Evolutionary conservation across 306 rosid species (phyloP), one percentile per base, ranked within the genome.

Genomic region (Pterocarpus santalinus): DNA sequence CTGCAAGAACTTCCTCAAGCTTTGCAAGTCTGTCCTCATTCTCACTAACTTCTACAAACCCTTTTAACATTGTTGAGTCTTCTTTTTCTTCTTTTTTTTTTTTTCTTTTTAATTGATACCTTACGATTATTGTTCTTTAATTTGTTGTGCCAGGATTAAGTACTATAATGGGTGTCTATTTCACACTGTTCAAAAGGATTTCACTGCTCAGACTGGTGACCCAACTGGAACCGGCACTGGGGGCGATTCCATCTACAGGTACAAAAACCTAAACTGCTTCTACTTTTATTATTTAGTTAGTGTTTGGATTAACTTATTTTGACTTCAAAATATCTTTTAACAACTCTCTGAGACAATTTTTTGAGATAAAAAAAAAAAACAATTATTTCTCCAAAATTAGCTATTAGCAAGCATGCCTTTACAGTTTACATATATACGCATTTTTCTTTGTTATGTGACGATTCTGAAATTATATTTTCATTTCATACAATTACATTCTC

Each of bases 161-260:
- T 93, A 90, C 79, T 95, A 93, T 51, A 91, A 93, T 74, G 99
- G 98, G 10, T 91, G 94, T 75, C 80, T 95, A 10, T 93, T 95
- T 88, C 98, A 95, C 87, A 87, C 86, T 5, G 85, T 93, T 70
- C 99, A 93, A 81, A 95, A 91, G 89, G 97, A 95, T 81, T 95
- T 93, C 77, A 95, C 94, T 7, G 97, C 99, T n/a, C 99, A 93
- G 75, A 88, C 98, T 17, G 98, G 97, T 8, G 99, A 95, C 44
- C 98, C 98, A 14, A 93, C 98, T 43, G 98, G 94, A 33, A 86
- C 92, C 0, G 93, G 98, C 8, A 82, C 90, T 2, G 92, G 90
- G 38, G 98, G 97, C 2, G 94, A 95, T 81, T 93, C 96, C 7
- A 56, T 95, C 33, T 95, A 90, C 88, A 93, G 87, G 99, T 95